Evolutionary conservation across 148 eudicot species (phyloP).

Genomic region (Bassia scoparia): DNA sequence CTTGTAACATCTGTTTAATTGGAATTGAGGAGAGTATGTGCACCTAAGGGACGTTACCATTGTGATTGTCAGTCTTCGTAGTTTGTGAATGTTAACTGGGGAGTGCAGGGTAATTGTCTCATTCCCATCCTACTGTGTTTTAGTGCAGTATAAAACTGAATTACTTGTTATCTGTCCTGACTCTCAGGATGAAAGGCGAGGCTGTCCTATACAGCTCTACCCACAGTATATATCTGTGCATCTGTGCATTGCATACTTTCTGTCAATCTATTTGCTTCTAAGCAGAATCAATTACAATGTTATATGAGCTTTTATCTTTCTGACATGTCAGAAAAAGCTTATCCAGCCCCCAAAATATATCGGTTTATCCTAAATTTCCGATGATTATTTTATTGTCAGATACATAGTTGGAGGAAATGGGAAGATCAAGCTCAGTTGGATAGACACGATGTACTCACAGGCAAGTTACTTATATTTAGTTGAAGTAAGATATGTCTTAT

Average conservation of each 20-base stretch:
- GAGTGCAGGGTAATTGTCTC: not conserved
- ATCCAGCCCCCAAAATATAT: not conserved
- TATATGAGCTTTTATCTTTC: too few species aligned
- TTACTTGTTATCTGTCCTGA: not conserved
- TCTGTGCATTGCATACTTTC: too few species aligned
- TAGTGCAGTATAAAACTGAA: not conserved
- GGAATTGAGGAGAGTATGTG: not conserved
- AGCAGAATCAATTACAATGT: too few species aligned
- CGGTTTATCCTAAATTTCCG: constrained; percentile 9
- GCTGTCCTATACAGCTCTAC: not conserved
- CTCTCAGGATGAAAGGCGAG: not conserved
- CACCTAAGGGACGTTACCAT: not conserved
- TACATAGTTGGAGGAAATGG: constrained; percentile 89
- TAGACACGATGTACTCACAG: constrained; percentile 57
- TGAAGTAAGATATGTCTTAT: constrained; percentile 11
- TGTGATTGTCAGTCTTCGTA: not conserved
- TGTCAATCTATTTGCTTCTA: too few species aligned
- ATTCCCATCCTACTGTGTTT: not conserved
- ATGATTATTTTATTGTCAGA: constrained; percentile 35
- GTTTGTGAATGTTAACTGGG: not conserved
- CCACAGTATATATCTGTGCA: not conserved
- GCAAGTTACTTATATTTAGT: constrained; percentile 35
- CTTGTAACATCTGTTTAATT: not conserved
- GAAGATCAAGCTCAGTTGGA: constrained; percentile 88
- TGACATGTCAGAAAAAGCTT: not conserved